phyloP scores from a whole-genome alignment of 192 early-diverging fungal species.

The Entomortierella chlamydospora region DNA sequence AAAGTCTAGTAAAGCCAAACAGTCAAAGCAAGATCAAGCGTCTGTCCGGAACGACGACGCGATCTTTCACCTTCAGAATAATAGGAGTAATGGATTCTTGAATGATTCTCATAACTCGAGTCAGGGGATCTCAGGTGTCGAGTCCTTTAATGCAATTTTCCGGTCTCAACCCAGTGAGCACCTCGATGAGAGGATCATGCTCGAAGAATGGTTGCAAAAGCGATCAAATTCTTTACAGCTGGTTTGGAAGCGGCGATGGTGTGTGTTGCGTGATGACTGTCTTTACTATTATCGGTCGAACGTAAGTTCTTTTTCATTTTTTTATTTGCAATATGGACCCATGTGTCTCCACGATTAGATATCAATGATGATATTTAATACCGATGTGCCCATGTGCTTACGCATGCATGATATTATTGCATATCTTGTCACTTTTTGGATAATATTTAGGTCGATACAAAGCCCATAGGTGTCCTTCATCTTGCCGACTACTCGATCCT shows the following conservation, averaged over 20 bases:
- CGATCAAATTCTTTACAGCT: conserved; percentile 25
- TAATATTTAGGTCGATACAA: conserved; percentile 25
- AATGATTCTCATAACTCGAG: background rate
- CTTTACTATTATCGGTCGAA: conserved; percentile 34
- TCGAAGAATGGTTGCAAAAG: conserved; percentile 47
- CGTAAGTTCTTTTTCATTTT: conserved; percentile 13
- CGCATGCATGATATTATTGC: background rate
- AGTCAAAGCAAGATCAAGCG: conserved; percentile 5
- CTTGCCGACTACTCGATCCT: conserved; percentile 32
- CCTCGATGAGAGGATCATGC: conserved; percentile 16
- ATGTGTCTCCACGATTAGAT: background rate
- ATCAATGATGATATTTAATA: background rate
- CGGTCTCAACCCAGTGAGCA: background rate
- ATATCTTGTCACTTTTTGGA: background rate
- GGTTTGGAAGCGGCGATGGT: conserved; percentile 48
- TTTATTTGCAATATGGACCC: background rate
- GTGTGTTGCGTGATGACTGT: conserved; percentile 33
- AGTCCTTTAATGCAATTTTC: conserved; percentile 25
- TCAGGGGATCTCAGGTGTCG: background rate
- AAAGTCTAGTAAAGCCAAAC: conserved; percentile 1
- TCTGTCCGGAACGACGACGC: background rate
- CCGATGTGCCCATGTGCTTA: no score
- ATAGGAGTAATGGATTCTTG: background rate
- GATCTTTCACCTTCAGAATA: background rate
- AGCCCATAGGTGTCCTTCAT: conserved; percentile 30